Evolutionary conservation across 345 rosid species (phyloP).

Genomic region (Lagerstroemia speciosa): DNA sequence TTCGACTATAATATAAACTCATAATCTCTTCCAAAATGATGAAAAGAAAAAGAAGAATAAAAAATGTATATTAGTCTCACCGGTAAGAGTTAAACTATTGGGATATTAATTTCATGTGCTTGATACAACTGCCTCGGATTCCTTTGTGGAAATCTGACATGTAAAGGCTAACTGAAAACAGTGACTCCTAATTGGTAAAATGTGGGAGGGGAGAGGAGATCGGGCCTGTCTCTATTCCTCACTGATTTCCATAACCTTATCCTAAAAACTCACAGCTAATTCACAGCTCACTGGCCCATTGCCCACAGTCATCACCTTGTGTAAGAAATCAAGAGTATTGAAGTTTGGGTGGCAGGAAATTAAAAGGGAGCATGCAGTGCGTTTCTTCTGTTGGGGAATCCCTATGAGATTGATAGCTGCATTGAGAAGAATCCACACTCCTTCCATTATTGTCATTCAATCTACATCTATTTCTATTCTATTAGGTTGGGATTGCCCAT

Average conservation of each 20-base stretch:
- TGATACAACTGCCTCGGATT: too few relatives aligned
- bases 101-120: too few relatives aligned
- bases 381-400: not conserved
- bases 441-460: too few relatives aligned
- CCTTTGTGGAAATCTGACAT: too few relatives aligned
- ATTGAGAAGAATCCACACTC: not conserved
- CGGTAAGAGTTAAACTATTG: too few relatives aligned
- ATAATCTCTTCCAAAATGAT: too few relatives aligned
- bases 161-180: not conserved
- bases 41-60: too few relatives aligned
- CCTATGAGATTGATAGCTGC: not conserved
- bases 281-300: constrained; percentile 10
- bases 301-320: constrained; percentile 15
- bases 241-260: constrained; percentile 47
- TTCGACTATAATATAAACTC: too few relatives aligned
- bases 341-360: not conserved
- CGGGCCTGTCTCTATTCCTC: constrained; percentile 23
- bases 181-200: constrained; percentile 22
- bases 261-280: constrained; percentile 17
- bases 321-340: not conserved
- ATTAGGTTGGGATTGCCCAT: too few relatives aligned
- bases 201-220: constrained; percentile 18
- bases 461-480: too few relatives aligned
- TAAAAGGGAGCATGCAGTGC: not conserved
- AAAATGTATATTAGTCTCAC: too few relatives aligned